Base-by-base conservation (phyloP, 352 stramenopile species). In the Globisporangium lucens region DNA sequence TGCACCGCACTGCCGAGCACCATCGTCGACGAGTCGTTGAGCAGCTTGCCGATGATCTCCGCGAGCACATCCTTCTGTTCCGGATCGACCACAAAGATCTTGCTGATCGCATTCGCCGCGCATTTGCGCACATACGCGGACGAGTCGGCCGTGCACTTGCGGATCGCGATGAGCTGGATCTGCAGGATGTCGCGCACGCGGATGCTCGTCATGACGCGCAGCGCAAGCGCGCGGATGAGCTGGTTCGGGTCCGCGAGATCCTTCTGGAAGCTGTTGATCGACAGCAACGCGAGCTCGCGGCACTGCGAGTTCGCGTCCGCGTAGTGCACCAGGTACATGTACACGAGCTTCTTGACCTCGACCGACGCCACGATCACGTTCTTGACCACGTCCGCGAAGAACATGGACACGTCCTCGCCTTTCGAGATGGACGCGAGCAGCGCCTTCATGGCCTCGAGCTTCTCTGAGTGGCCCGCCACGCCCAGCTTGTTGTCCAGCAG, bases 291-390 rank as follows among this genome's bases (percentile, higher is more conserved):
- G 22, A 99, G 79, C 76, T 99, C 97, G 17, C 98, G 85, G 73
- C 97, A 99, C 63, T 95, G 91, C 30, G 88, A 82, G 74, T 99
- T 97, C 59, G 85, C 82, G 80, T 99, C 97, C 4, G 96, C 94
- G 77, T 99, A 99, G 78, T 99, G 96, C n/a, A 99, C 95, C 15
- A 99, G 83, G 77, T 99, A 99, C 82, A 99, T 99, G 81, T 99
- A 99, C 27, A 99, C 97, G 82, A 99, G 97, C 79, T 99, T 99
- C 70, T 99, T 98, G n/a, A 99, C 94, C 75, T 99, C 97, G 35
- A 99, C 89, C 55, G 83, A 98, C 29, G 90, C 92, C 33, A 96
- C 89, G 66, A 96, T 93, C 17, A 97, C 88, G 75, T 98, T 99
- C 74, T 95, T 95, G 56, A 99, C 97, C 24, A 99, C 97, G 69